Percentiles rank a stretch among this genome's conserved stretches.
Evolutionary conservation across 2,329 filamentous ascomycete species (phyloP).

Genomic region (Paramyrothecium roridum): DNA sequence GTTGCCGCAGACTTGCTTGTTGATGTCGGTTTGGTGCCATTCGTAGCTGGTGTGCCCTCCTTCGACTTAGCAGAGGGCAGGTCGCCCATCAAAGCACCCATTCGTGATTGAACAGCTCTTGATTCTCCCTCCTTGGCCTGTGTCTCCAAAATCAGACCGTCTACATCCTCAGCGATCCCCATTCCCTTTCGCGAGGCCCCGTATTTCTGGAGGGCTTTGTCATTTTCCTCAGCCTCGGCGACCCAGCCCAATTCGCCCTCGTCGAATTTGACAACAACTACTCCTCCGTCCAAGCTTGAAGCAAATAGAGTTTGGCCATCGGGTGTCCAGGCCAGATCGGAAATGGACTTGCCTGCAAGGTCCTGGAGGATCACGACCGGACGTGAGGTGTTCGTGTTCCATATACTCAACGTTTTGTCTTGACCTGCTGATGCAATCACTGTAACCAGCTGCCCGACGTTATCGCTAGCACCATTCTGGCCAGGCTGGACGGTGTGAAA

Average conservation of each 20-base stretch:
- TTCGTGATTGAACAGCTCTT: conserved; percentile 85
- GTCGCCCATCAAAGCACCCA: conserved; percentile 98
- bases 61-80: conserved; percentile 55
- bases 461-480: conserved; percentile 45
- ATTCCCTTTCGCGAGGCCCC: conserved; percentile 83
- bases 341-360: conserved; percentile 85
- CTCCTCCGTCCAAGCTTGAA: conserved; percentile 85
- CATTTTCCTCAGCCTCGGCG: conserved; percentile 81
- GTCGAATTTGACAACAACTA: conserved; percentile 78
- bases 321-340: conserved; percentile 90
- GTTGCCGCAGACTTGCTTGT: conserved; percentile 33
- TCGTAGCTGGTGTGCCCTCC: conserved; percentile 41
- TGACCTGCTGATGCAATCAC: conserved; percentile 96
- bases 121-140: conserved; percentile 89
- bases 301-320: conserved; percentile 85
- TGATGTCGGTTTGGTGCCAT: conserved; percentile 44
- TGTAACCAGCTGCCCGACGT: conserved; percentile 62
- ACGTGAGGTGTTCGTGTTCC: conserved; percentile 94
- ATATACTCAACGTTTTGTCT: conserved; percentile 93
- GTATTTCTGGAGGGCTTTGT: conserved; percentile 89
- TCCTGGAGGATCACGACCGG: conserved; percentile 90
- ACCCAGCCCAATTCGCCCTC: conserved; percentile 87
- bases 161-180: conserved; percentile 89
- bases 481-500: conserved; percentile 72
- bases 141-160: conserved; percentile 83